These are phyloP conservation scores for Magnusiomyces clavatus DNA, from an alignment of 1,139 yeast genomes.

Conservation along the genomic window DNA sequence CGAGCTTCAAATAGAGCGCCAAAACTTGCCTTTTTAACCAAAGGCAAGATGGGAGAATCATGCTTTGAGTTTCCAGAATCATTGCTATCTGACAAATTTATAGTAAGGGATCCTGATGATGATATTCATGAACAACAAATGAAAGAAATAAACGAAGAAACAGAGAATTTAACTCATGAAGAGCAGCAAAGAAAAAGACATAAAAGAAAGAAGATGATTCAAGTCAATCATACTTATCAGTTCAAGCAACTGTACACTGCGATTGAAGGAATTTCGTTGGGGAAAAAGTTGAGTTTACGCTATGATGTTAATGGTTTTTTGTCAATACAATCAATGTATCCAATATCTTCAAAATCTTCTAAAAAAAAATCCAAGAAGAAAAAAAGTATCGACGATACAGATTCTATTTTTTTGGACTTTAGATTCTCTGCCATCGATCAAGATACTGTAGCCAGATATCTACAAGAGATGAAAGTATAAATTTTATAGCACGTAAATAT, in stretches of 20 bases:
- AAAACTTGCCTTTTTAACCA: background rate
- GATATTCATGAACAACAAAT: too few relatives aligned
- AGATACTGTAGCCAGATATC: too few relatives aligned
- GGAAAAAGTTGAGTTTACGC: background rate
- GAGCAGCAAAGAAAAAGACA: background rate
- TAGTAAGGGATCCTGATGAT: too few relatives aligned
- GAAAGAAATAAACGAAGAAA: too few relatives aligned
- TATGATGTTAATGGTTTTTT: background rate
- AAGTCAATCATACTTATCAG: background rate
- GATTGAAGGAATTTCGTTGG: background rate
- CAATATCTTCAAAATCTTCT: background rate
- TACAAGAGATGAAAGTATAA: too few relatives aligned
- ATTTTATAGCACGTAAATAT: too few relatives aligned
- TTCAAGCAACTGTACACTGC: background rate
- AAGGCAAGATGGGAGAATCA: background rate
- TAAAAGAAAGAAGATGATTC: background rate
- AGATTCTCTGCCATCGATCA: too few relatives aligned
- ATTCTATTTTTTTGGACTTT: background rate
- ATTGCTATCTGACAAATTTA: too few relatives aligned
- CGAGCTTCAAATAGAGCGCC: background rate
- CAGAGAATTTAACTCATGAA: background rate
- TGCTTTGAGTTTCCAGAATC: background rate
- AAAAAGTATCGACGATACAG: background rate
- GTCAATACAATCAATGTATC: constrained; percentile 1
- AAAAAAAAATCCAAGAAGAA: too few relatives aligned